Conservation (phyloP, 2,329 filamentous ascomycete genomes). For the Pseudogymnoascus sp. region DNA sequence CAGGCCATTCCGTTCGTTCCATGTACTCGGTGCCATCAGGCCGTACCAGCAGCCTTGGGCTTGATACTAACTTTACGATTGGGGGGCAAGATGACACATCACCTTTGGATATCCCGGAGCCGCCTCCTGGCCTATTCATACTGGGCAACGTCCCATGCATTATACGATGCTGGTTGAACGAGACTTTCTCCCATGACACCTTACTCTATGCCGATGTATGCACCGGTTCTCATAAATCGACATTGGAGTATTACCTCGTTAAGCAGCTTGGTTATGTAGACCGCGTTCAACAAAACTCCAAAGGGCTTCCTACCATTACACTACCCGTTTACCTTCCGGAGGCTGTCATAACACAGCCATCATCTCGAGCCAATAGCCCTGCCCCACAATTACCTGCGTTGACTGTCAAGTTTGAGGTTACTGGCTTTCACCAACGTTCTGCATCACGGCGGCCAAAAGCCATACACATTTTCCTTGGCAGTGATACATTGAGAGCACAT, state of each 20-base stretch:
- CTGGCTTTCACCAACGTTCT: constrained; percentile 47
- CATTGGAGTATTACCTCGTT: constrained; percentile 67
- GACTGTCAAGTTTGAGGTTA: constrained; percentile 68
- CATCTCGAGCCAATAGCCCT: constrained; percentile 64
- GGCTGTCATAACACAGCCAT: constrained; percentile 71
- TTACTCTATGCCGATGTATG: constrained; percentile 88
- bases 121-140: constrained; percentile 77
- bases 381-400: constrained; percentile 75
- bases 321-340: constrained; percentile 85
- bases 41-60: constrained; percentile 78
- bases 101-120: constrained; percentile 61
- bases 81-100: constrained; percentile 58
- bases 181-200: constrained; percentile 80
- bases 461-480: constrained; percentile 84
- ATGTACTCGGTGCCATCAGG: constrained; percentile 67
- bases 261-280: constrained; percentile 64
- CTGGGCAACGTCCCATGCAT: constrained; percentile 87
- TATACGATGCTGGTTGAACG: constrained; percentile 89
- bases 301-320: constrained; percentile 61
- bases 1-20: constrained; percentile 68
- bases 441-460: constrained; percentile 45
- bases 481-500: constrained; percentile 75
- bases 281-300: constrained; percentile 56
- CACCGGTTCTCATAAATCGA: constrained; percentile 82
- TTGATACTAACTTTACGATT: constrained; percentile 64